These are phyloP conservation scores for Candida chauliodis DNA, from an alignment of 805 yeast species.

Conservation along the genomic window DNA sequence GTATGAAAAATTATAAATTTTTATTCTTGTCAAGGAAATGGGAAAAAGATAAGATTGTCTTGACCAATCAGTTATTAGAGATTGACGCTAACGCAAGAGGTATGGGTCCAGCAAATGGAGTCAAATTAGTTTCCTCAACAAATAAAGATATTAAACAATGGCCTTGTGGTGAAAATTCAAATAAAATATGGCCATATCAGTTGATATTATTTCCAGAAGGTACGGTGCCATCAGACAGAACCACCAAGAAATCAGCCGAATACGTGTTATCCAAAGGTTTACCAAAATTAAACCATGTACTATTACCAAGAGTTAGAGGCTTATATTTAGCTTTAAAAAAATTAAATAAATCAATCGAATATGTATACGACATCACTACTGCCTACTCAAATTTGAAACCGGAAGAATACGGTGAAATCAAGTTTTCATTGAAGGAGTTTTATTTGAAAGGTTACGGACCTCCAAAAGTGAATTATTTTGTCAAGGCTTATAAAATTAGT, in stretches of 20 bases:
- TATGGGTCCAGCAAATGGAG: conserved; percentile 48
- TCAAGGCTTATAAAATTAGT: conserved; percentile 51
- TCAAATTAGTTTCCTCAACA: conserved; percentile 29
- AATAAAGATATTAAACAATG: conserved; percentile 21
- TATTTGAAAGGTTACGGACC: conserved; percentile 77
- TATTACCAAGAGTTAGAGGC: conserved; percentile 85
- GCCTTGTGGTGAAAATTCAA: conserved; percentile 23
- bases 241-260: conserved; percentile 52
- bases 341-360: conserved; percentile 49
- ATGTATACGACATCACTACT: conserved; percentile 77
- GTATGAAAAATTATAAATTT: conserved; percentile 77
- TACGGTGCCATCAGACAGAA: conserved; percentile 71
- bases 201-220: conserved; percentile 91
- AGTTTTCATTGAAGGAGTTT: conserved; percentile 59
- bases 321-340: conserved; percentile 60
- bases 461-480: conserved; percentile 55
- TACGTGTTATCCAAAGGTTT: conserved; percentile 54
- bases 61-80: conserved; percentile 52
- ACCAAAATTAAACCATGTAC: conserved; percentile 54
- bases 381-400: conserved; percentile 72
- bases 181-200: conserved; percentile 46
- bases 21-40: conserved; percentile 82
- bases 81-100: conserved; percentile 64
- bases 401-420: conserved; percentile 71
- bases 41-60: conserved; percentile 64